Base-by-base conservation (phyloP, 768 basidiomycete species). In the Pleurotus sapidus region DNA sequence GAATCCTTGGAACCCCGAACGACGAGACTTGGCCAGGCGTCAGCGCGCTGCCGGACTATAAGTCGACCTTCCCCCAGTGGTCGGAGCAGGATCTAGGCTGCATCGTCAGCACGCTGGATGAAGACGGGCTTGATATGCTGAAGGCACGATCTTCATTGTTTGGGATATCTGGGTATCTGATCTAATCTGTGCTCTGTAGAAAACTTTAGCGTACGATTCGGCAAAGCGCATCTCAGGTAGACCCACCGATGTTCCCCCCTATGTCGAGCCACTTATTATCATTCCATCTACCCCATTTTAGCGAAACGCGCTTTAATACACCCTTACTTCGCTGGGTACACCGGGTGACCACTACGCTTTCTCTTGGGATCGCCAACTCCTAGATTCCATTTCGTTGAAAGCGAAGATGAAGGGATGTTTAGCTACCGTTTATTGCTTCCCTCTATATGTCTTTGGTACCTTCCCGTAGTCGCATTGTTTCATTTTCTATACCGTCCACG, bases 51-150 rank as follows among this genome's bases (percentile, higher is more conserved):
- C 94, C 96, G 2, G 97, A 98, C 70, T 98, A 96, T 80, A 98
- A 98, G 75, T 70, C 92, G 3, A 88, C 95, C 7, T 98, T 99
- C 83, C 97, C 97, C 0, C 92, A 93, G 70, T 99, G 97, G 97
- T 83, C 83, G 30, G 74, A 77, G 40, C 87, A 91, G 63, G 89
- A 95, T 57, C 74, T 99, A 27, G 72, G 65, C 65, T 77, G 69
- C 67, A 79, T 77, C 20, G 87, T 95, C 11, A 82, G 86, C 15
- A 79, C 82, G 45, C 72, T 98, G 49, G 93, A 95, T 67, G 81
- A 83, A 9, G 76, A 73, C 56, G 94, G 92, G n/a, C 72, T 93
- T 50, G 94, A 96, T 64, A 70, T 95, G 60, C 75, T 96, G 24
- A 82, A 84, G 78, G 91, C 87, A 58, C 18, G 49, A 34, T 20